A percentile compares a stretch with the other conserved stretches of the same genome.
Evolutionary conservation across 495 filamentous ascomycete genomes (phyloP).

Genomic region (Extremus antarcticus): DNA sequence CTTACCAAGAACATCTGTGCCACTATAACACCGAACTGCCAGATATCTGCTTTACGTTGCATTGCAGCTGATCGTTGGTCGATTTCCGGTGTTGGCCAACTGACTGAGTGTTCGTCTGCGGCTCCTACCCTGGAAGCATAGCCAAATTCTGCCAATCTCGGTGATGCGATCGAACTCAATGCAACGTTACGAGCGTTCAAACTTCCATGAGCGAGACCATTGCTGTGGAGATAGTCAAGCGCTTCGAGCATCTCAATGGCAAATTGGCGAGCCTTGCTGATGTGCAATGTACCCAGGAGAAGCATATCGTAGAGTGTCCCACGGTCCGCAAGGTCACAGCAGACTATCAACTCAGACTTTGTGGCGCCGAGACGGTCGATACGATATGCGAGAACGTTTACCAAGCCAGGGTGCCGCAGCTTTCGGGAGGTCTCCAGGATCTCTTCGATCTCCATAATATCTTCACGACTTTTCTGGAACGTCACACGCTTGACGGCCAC

Average conservation of each 20-base stretch:
- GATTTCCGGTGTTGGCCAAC: conserved; percentile 2
- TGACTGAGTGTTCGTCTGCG: not conserved
- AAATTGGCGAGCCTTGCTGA: conserved; percentile 68
- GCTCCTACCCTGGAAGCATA: conserved; percentile 53
- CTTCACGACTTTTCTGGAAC: conserved; percentile 13
- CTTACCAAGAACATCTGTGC: conserved; percentile 94
- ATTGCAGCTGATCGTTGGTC: not conserved
- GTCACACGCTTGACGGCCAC: conserved; percentile 10
- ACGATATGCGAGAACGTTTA: conserved; percentile 70
- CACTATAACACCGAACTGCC: conserved; percentile 83
- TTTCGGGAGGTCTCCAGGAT: conserved; percentile 62
- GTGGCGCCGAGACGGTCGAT: conserved; percentile 39
- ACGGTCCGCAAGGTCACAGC: conserved; percentile 69
- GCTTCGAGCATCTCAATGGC: conserved; percentile 84
- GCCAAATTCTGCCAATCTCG: conserved; percentile 53
- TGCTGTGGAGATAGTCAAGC: conserved; percentile 72
- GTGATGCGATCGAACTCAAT: conserved; percentile 1
- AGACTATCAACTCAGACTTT: conserved; percentile 66
- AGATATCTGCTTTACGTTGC: conserved; percentile 74
- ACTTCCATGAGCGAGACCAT: conserved; percentile 68
- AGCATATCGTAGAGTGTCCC: conserved; percentile 75
- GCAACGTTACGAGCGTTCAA: conserved; percentile 62
- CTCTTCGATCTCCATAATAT: conserved; percentile 53
- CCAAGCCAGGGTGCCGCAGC: conserved; percentile 64
- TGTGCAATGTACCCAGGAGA: conserved; percentile 59